Evolutionary conservation across 225 moss, liverwort and hornwort species (phyloP).

Genomic region (Bryum argenteum): DNA sequence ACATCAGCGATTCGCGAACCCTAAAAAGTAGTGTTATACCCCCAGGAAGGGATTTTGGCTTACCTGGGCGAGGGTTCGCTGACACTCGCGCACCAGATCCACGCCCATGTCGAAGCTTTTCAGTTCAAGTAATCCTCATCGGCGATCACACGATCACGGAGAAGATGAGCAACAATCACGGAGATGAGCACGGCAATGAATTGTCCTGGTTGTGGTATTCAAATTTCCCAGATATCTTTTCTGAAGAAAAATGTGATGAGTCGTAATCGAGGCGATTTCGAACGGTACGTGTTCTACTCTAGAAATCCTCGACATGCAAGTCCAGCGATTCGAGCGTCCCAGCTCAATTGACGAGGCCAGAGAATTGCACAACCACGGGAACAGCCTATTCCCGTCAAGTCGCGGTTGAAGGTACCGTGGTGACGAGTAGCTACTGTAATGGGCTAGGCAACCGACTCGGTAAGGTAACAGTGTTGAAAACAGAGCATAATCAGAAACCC

Average conservation of each 20-base stretch:
- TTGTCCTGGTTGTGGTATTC: neutral
- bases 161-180: neutral
- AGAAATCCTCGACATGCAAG: neutral
- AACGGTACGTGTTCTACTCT: neutral
- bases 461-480: too few relatives aligned
- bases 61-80: constrained; percentile 72
- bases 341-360: neutral
- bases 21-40: neutral
- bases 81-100: constrained; percentile 83
- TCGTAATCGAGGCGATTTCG: neutral
- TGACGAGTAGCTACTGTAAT: too few relatives aligned
- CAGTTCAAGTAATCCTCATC: constrained; percentile 36
- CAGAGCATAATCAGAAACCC: too few relatives aligned
- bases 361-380: neutral
- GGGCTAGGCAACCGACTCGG: too few relatives aligned
- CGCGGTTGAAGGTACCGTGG: neutral
- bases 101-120: constrained; percentile 43
- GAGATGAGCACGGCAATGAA: neutral
- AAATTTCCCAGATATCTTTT: neutral
- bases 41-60: constrained; percentile 14
- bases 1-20: neutral
- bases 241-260: neutral
- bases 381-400: neutral
- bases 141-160: neutral
- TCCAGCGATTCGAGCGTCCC: neutral